Base-by-base conservation (phyloP, 257 asterid genomes). In the Lycium ferocissimum region DNA sequence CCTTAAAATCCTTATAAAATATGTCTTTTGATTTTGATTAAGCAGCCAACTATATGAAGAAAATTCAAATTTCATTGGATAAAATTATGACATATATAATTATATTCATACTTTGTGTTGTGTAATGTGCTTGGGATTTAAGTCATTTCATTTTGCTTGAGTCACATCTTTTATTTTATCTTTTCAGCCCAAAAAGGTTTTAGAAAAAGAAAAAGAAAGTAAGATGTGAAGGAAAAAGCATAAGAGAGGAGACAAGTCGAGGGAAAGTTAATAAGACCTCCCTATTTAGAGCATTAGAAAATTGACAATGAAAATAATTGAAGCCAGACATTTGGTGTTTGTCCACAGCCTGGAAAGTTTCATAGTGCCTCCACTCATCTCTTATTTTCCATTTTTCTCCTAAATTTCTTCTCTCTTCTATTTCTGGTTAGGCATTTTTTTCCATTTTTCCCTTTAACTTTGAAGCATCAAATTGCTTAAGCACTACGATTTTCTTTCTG, bases 231-330 rank as follows among this genome's bases (percentile, higher is more conserved):
- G 9, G 58, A 33, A 70, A 70, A 71, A 40, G 79, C 56, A 71
- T 2, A 40, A 71, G 15, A 71, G 80, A 20, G 59, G 63, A 51
- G 63, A 76, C 43, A 26, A 26, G 61, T 75, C 13, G 22, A 75
- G 22, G 22, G 13, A 22, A 22, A 53, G 63, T 26, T 51, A 20
- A 51, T 13, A 22, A 51, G 61, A 76, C 45, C 81, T 49, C 47
- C 20, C 20, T 5, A 76, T 22, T 51, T 76, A 49, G 63, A 76
- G 82, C 45, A 51, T 51, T 13, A 76, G 47, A 51, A 76, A 76
- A 51, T 76, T 22, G 63, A 75, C 81, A 75, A 75, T 75, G 62
- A 75, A 22, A 76, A 51, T 76, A 22, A 22, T 76, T 76, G 81
- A 76, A 51, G 47, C 51, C 15, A 51, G 63, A 51, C 8, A 51